These are phyloP conservation scores for Cetraspora pellucida DNA, from an alignment of 192 early-diverging fungal genomes.

Conservation along the genomic window DNA sequence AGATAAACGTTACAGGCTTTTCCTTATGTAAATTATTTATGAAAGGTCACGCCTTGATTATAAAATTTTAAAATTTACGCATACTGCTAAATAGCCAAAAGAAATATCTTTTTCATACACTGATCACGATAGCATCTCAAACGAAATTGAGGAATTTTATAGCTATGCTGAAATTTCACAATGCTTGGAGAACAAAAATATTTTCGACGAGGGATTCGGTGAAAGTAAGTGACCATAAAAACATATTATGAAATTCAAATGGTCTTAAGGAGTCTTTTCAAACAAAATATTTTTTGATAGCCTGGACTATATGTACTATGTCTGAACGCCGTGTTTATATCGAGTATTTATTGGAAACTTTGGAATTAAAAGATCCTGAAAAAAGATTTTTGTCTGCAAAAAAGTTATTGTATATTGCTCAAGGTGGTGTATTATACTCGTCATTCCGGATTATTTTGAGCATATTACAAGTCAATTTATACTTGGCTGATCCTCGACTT, in stretches of 20 bases:
- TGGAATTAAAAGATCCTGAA: constrained; percentile 56
- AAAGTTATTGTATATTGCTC: constrained; percentile 64
- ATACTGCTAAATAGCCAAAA: constrained; percentile 36
- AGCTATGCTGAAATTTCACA: constrained; percentile 54
- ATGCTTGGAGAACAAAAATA: constrained; percentile 44
- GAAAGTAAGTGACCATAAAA: constrained; percentile 36
- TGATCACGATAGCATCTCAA: constrained; percentile 50
- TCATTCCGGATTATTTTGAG: background rate
- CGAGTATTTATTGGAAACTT: constrained; percentile 55
- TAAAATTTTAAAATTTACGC: background rate
- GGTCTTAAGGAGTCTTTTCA: background rate
- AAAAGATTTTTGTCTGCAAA: constrained; percentile 55
- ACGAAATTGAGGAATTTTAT: constrained; percentile 64
- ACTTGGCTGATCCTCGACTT: background rate
- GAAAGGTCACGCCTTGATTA: background rate
- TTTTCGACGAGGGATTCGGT: constrained; percentile 46
- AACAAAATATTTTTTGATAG: constrained; percentile 34
- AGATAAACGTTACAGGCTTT: background rate
- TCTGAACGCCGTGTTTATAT: constrained; percentile 51
- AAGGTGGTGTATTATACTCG: constrained; percentile 51
- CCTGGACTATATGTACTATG: constrained; percentile 46
- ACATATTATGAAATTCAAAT: background rate
- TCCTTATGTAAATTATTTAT: background rate
- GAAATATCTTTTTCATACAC: constrained; percentile 53
- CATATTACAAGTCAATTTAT: background rate